Evolutionary conservation across 225 moss, liverwort and hornwort species (phyloP), one percentile per base, ranked within the genome.

Genomic region (Pseudoscleropodium purum): DNA sequence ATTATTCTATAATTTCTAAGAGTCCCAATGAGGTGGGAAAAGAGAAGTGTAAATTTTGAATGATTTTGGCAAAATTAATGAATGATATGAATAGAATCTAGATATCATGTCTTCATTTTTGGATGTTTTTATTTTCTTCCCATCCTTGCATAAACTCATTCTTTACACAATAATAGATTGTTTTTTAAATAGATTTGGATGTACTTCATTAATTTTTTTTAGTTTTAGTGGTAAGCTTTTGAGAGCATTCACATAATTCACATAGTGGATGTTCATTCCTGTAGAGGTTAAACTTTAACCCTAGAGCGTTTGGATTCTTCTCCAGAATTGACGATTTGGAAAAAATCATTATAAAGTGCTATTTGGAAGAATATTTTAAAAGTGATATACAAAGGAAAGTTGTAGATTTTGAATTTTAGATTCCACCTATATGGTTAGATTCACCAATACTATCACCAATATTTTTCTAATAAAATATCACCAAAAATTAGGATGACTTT

Each of bases 211-310:
- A 18, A 43, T 30, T 31, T 75, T 19, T 5, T 75, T 47, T 11
- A 16, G 1, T 75, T 20, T 1, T 5, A 0, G 8, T 51, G 8
- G 31, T 21, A 76, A 76, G 0, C 4, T 33, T 2, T 51, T 51
- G 12, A 13, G 33, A 51, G 11, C 34, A 76, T 76, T 76, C 7
- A 51, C 13, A 21, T 59, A 76, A 33, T 51, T 30, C 8, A 76
- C 2, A 21, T 51, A 33, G 1, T 75, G 0, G 8, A 51, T 49
- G 51, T 21, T 76, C 2, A 0, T 2, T 51, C 5, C 0, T 0
- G 8, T 31, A 51, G 4, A 0, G 0, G 0, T 33, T 20, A 51
- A 20, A 0, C 7, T 7, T 51, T 12, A n/a, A n/a, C n/a, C n/a
- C n/a, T n/a, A n/a, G n/a, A n/a, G n/a, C n/a, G n/a, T n/a, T n/a